phyloP scores from a whole-genome alignment of 495 filamentous ascomycete genomes.

The Lophiostoma macrostomum region DNA sequence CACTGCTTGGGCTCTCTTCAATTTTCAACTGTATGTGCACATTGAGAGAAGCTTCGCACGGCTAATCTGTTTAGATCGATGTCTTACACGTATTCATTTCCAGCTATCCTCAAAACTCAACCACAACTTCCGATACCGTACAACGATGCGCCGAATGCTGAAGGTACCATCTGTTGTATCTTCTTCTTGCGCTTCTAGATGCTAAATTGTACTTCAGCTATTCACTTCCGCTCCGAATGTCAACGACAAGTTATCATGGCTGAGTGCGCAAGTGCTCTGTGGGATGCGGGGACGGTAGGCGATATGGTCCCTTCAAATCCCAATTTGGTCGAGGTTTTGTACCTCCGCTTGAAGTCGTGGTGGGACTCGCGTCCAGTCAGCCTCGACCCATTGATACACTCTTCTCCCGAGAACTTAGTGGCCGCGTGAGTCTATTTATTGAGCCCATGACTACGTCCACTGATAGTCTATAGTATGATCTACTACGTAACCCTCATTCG shows the following conservation, averaged over 20 bases:
- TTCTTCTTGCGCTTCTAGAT: too few relatives aligned
- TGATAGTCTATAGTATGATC: slow-evolving; percentile 5
- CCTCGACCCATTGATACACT: slow-evolving; percentile 2
- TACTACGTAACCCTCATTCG: slow-evolving; percentile 18
- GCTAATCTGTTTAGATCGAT: slow-evolving; percentile 8
- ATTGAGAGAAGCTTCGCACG: background rate
- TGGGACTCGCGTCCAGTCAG: slow-evolving; percentile 5
- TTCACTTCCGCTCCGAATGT: slow-evolving; percentile 25
- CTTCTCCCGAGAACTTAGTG: slow-evolving; percentile 18
- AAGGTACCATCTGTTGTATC: slow-evolving; percentile 17
- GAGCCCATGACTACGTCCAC: background rate
- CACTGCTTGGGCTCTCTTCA: slow-evolving; percentile 23
- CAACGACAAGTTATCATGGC: slow-evolving; percentile 14
- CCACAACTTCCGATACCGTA: slow-evolving; percentile 19
- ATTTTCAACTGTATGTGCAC: slow-evolving; percentile 22
- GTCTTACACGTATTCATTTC: slow-evolving; percentile 24
- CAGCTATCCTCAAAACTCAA: slow-evolving; percentile 9
- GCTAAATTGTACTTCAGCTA: slow-evolving; percentile 3
- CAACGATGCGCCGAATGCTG: slow-evolving; percentile 6
- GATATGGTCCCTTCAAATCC: slow-evolving; percentile 10
- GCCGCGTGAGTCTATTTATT: slow-evolving; percentile 7
- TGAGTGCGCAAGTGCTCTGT: slow-evolving; percentile 12
- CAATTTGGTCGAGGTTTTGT: slow-evolving; percentile 13
- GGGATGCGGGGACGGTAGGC: background rate
- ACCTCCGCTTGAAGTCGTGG: slow-evolving; percentile 20